These are phyloP conservation scores for Aaosphaeria pasadenensis DNA, from an alignment of 2,329 filamentous ascomycete species.

Conservation along the genomic window DNA sequence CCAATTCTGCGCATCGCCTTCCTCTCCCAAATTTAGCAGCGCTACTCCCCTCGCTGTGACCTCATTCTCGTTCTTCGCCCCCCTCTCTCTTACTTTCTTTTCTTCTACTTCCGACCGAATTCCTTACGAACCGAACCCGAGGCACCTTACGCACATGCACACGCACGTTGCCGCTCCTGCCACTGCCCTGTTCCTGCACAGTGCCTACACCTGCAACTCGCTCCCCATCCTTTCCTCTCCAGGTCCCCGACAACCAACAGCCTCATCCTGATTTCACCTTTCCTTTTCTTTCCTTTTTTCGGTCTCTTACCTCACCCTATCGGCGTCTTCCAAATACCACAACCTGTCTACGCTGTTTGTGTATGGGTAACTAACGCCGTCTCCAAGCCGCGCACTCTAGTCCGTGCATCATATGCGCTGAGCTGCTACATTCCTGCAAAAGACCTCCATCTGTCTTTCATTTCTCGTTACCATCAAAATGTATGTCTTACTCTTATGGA, in stretches of 20 bases:
- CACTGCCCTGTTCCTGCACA: no score
- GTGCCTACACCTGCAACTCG: no score
- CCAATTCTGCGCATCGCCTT: no score
- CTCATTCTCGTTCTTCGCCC: neutral
- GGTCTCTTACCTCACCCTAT: conserved; percentile 13
- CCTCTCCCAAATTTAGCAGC: no score
- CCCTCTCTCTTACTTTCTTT: no score
- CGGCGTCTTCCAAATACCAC: conserved; percentile 25
- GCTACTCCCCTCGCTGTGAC: neutral
- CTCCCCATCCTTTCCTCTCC: no score
- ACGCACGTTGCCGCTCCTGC: no score
- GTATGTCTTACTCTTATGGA: conserved; percentile 38
- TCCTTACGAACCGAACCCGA: no score
- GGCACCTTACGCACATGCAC: no score
- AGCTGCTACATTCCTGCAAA: conserved; percentile 15
- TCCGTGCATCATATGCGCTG: conserved; percentile 28
- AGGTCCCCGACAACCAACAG: conserved; percentile 12
- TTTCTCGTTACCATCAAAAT: conserved; percentile 28
- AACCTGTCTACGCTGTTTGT: conserved; percentile 20
- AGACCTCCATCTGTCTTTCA: conserved; percentile 12
- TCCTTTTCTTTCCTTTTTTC: conserved; percentile 13
- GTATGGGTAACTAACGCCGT: conserved; percentile 31
- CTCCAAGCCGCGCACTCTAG: conserved; percentile 21
- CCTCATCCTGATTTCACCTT: conserved; percentile 12
- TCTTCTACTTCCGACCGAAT: no score